A percentile compares a stretch with the other conserved stretches of the same genome.
These are phyloP conservation scores for Amanita rubescens DNA, from an alignment of 768 basidiomycete species.

Conservation along the genomic window DNA sequence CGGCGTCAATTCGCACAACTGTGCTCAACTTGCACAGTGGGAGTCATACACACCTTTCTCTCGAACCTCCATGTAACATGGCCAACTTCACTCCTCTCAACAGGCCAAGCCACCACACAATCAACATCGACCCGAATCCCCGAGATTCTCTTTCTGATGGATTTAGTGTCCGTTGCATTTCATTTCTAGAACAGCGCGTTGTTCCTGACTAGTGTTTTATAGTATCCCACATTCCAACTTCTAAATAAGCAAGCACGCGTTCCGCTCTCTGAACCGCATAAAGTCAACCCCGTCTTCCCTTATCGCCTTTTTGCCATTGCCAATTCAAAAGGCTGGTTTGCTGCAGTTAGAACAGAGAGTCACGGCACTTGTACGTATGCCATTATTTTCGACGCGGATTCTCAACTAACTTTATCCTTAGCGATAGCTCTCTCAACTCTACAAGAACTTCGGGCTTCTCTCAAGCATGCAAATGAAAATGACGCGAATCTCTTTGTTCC, in stretches of 20 bases:
- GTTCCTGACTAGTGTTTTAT: conserved; percentile 6
- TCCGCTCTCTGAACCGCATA: conserved; percentile 48
- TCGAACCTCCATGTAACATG: conserved; percentile 13
- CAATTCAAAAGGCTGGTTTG: conserved; percentile 64
- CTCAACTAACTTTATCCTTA: conserved; percentile 18
- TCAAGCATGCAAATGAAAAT: conserved; percentile 35
- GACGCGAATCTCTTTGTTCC: conserved; percentile 37
- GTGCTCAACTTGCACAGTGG: no score
- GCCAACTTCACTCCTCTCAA: conserved; percentile 31
- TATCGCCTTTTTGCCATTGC: conserved; percentile 52
- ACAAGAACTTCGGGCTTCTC: conserved; percentile 48
- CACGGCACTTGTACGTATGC: conserved; percentile 16
- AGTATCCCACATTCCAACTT: conserved; percentile 45
- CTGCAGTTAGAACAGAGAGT: conserved; percentile 36
- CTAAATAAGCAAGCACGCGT: conserved; percentile 60
- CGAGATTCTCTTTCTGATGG: conserved; percentile 35
- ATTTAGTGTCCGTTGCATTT: conserved; percentile 32
- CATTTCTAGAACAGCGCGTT: conserved; percentile 1
- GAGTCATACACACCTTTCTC: background rate
- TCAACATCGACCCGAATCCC: conserved; percentile 29
- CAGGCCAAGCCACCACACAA: conserved; percentile 28
- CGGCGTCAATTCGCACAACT: background rate
- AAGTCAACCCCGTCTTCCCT: conserved; percentile 31
- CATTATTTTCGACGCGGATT: background rate
- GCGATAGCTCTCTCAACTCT: conserved; percentile 59